phyloP scores from a whole-genome alignment of 176 grass and related monocot genomes.

The Eleusine indica region DNA sequence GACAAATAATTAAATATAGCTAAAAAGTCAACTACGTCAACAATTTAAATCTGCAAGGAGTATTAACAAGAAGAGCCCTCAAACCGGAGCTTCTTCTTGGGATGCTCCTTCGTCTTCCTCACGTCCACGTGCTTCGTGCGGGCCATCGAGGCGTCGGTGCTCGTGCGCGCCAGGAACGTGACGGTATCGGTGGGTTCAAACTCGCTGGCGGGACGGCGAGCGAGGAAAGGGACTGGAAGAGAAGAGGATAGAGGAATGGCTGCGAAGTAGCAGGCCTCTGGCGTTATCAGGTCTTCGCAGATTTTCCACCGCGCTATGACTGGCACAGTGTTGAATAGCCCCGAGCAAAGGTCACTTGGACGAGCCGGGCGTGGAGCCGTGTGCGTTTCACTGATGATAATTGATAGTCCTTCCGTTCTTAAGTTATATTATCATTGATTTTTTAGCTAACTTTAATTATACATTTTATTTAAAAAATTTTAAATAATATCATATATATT shows the following conservation, averaged over 20 bases:
- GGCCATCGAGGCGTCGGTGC: slow-evolving; percentile 11
- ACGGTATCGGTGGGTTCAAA: not conserved
- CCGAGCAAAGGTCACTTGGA: not conserved
- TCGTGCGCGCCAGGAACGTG: no score
- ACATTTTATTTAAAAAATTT: no score
- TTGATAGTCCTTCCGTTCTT: no score
- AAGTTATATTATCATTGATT: no score
- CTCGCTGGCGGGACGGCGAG: not conserved
- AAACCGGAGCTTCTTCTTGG: slow-evolving; percentile 33
- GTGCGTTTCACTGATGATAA: not conserved
- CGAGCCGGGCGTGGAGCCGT: not conserved
- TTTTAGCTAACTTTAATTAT: no score
- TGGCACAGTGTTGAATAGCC: no score
- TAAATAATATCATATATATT: no score
- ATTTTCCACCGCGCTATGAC: not conserved
- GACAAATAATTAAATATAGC: no score
- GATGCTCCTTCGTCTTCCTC: not conserved
- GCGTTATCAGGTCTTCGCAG: not conserved
- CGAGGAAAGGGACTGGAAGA: not conserved
- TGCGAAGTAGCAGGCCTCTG: no score
- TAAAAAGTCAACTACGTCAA: no score
- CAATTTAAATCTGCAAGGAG: no score
- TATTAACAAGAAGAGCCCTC: no score
- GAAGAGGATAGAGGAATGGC: not conserved
- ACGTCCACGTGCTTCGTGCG: slow-evolving; percentile 20